Conservation (phyloP, 1,284 basidiomycete genomes). For the Neolentinus lepideus region DNA sequence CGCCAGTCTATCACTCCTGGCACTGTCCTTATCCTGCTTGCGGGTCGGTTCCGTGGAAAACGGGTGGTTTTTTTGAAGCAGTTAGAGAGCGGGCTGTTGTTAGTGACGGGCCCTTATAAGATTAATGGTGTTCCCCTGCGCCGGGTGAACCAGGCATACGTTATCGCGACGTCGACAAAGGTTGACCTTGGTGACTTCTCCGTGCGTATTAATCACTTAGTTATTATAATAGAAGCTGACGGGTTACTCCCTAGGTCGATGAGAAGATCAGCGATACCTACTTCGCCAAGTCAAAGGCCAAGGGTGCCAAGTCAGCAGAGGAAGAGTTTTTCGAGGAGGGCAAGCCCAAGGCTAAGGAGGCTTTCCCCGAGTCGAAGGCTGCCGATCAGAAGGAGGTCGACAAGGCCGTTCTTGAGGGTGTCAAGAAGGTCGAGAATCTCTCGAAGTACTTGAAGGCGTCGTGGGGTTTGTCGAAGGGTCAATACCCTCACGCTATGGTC, state of each 20-base stretch:
- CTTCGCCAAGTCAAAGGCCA: constrained; percentile 80
- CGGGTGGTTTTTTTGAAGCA: constrained; percentile 99
- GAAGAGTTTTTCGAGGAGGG: constrained; percentile 95
- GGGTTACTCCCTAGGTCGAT: constrained; percentile 47
- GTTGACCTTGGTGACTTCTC: constrained; percentile 77
- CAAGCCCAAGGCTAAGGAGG: constrained; percentile 89
- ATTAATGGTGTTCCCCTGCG: constrained; percentile 98
- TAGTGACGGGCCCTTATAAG: constrained; percentile 98
- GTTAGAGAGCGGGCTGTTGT: constrained; percentile 85
- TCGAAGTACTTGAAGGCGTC: constrained; percentile 91
- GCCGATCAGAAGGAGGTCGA: constrained; percentile 94
- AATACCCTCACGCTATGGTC: constrained; percentile 82
- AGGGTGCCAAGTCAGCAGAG: constrained; percentile 76
- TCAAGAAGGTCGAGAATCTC: constrained; percentile 92
- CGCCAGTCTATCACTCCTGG: constrained; percentile 91
- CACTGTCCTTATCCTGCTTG: constrained; percentile 93
- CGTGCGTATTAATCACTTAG: constrained; percentile 36
- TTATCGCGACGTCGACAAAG: constrained; percentile 97
- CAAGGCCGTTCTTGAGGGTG: constrained; percentile 74
- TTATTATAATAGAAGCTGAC: not conserved
- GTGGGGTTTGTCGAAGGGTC: constrained; percentile 95
- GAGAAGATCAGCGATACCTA: constrained; percentile 93
- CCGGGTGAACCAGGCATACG: constrained; percentile 98
- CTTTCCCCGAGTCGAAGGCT: constrained; percentile 85
- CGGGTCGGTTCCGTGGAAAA: constrained; percentile 98